Base-by-base conservation (phyloP, 2,329 filamentous ascomycete genomes). In the Elsinoe ampelina region DNA sequence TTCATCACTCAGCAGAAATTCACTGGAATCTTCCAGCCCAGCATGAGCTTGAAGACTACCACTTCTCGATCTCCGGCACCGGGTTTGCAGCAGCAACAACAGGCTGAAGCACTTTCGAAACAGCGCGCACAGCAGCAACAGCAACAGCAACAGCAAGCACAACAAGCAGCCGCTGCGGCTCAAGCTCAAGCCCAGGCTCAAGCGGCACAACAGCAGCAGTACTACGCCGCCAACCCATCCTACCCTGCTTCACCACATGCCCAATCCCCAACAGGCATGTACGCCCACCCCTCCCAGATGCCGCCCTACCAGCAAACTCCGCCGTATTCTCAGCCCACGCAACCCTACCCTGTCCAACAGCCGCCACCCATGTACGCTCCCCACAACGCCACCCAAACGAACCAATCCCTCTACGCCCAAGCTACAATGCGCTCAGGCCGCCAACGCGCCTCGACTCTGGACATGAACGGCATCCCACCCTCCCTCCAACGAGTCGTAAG, bases 1-100 rank as follows among this genome's bases (percentile, higher is more conserved):
- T 98, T 98, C 72, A 98, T 98, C 68, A 98, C 93, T 0, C 93
- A 98, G 69, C 87, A 95, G 68, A 98, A 97, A 75, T 98, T 86
- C 68, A 96, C 91, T 0, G 91, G 90, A 0, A 90, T 91, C 2
- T 98, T 98, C 68, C 88, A 97, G 48, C 93, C 93, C 7, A 92
- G 92, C 2, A 95, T 96, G 90, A 95, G 95, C 67, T 76, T 97
- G 59, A 96, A 96, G 70, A 84, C 89, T 17, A 89, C 87, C 65
- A 87, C 88, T 1, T 91, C 88, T 69, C 82, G 93, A 66, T 95
- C 92, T 17, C 89, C 91, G 12, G 90, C 92, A 5, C 92, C 91
- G 4, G 92, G 91, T 38, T 93, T 95, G 13, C 90, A 95, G 68
- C 91, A 96, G 70, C 93, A 97, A 69, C 89, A 95, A 68, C 89